Percentiles rank a stretch among this genome's conserved stretches.
phyloP scores from a whole-genome alignment of 495 filamentous ascomycete species.

The Geopyxis carbonaria region DNA sequence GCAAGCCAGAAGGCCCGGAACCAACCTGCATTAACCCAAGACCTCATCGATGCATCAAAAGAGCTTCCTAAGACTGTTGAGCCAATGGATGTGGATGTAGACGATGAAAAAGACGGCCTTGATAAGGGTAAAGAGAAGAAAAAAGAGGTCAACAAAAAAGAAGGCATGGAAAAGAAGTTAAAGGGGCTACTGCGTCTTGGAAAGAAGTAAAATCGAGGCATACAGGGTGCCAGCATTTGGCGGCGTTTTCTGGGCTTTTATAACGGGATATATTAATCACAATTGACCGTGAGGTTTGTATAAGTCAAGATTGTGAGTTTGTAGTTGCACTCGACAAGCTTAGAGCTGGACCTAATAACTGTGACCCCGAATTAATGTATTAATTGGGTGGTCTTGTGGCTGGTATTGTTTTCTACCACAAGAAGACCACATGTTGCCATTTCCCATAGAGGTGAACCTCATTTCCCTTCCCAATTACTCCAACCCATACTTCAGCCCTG shows the following conservation, averaged over 20 bases:
- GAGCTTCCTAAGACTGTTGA: conserved; percentile 37
- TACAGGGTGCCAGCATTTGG: too few relatives aligned
- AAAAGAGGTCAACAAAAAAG: not conserved
- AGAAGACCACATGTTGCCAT: too few relatives aligned
- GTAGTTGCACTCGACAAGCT: too few relatives aligned
- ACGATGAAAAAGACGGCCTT: conserved; percentile 30
- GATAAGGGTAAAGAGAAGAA: conserved; percentile 25
- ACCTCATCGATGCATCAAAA: conserved; percentile 48
- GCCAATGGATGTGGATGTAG: conserved; percentile 19
- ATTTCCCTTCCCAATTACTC: not conserved
- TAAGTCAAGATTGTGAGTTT: too few relatives aligned
- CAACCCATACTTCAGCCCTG: conserved; percentile 33
- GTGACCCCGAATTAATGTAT: too few relatives aligned
- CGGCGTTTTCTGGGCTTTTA: too few relatives aligned
- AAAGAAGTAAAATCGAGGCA: conserved; percentile 27
- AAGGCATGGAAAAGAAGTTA: conserved; percentile 25
- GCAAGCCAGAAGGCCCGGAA: conserved; percentile 33
- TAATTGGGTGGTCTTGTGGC: too few relatives aligned
- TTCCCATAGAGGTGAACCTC: too few relatives aligned
- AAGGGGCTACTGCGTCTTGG: conserved; percentile 28
- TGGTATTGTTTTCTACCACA: too few relatives aligned
- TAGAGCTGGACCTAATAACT: too few relatives aligned
- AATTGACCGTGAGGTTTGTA: too few relatives aligned
- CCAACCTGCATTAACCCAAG: conserved; percentile 41
- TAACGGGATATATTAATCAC: too few relatives aligned